Conservation (phyloP, 441 rosid genomes). For the Pelargonium cotyledonis region DNA sequence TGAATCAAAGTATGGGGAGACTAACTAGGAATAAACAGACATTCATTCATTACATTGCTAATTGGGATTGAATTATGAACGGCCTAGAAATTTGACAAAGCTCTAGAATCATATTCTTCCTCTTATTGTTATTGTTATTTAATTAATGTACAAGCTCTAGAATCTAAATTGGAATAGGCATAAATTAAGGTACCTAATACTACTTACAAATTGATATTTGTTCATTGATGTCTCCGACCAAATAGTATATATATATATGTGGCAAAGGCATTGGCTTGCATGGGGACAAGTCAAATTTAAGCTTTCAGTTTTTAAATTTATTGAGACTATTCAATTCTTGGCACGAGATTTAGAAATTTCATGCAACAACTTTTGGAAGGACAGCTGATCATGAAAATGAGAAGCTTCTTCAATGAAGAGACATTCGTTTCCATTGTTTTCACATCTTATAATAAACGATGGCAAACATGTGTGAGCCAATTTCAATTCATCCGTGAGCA, state of each 20-base stretch:
- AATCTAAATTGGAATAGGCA: neutral
- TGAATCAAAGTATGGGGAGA: too few species aligned
- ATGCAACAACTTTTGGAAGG: neutral
- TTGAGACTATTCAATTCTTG: neutral
- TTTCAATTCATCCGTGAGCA: too few species aligned
- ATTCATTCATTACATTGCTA: too few species aligned
- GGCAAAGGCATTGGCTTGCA: neutral
- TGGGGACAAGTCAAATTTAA: neutral
- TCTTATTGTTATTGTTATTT: too few species aligned
- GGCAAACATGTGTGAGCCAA: neutral
- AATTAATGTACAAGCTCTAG: too few species aligned
- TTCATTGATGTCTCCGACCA: too few species aligned
- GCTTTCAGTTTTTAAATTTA: neutral
- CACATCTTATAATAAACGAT: neutral
- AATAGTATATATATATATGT: neutral
- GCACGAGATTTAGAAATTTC: neutral
- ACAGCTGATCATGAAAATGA: neutral
- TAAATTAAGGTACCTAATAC: neutral
- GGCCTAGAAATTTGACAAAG: too few species aligned
- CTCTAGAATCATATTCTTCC: too few species aligned
- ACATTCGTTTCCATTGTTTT: neutral
- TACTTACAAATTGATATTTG: too few species aligned
- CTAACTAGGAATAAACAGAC: too few species aligned
- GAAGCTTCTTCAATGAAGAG: too few species aligned
- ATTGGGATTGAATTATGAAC: too few species aligned